Base-by-base conservation (phyloP, 441 rosid species). In the Heliophila coronopifolia region DNA sequence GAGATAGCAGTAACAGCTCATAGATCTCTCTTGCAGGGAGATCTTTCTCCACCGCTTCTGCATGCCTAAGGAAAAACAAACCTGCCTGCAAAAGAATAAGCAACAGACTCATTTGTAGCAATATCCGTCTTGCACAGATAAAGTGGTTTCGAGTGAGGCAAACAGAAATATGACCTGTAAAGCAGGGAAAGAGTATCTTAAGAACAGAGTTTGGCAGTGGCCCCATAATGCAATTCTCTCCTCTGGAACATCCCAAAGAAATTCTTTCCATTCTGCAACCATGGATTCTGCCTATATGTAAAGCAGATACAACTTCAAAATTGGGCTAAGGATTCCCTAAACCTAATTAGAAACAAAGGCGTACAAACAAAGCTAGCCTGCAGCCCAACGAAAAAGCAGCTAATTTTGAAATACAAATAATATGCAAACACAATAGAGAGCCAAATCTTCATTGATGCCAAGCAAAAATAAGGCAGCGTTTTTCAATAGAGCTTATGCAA, bases 211-310 rank as follows among this genome's bases (percentile, higher is more conserved):
- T 77, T 93, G 99, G 72, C 99, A 93, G 68, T 93, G 99, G 52
- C 83, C 83, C 97, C 99, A 92, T 60, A 93, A 69, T 51, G 97
- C 92, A 66, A 88, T 83, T 79, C 97, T 81, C 76, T 93, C 99
- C 74, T 93, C 99, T 32, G 93, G 93, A 64, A 93, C 95, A 79
- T 92, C 99, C 99, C 99, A 92, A 39, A 92, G 99, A 71, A 92
- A 92, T 66, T 88, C 97, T 72, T 82, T 88, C 99, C 99, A 92
- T 77, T 88, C 99, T 26, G 86, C 87, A 58, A 86, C 97, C 97
- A 92, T 80, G 61, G 97, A 83, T 74, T 92, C 99, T 48, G 95
- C 99, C 99, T 93, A 69, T 38, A 65, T 31, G 45, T 52, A 57
- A 71, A 59, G 48, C 25, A 32, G 49, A 61, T 28, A 52, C 49